Conservation (phyloP, 495 filamentous ascomycete genomes). For the Tuber calosporum region DNA sequence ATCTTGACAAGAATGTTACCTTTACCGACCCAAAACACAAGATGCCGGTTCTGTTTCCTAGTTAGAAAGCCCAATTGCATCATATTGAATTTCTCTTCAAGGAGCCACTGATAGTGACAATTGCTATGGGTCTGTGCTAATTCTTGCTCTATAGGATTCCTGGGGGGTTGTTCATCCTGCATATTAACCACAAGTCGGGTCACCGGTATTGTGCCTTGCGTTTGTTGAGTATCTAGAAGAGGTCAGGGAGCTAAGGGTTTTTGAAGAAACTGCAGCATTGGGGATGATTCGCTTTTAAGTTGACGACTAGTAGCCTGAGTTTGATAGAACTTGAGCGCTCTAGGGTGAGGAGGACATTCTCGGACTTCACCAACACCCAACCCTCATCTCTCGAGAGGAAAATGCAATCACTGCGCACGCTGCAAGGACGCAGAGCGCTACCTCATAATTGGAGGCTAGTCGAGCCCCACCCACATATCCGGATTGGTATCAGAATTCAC, state of each 20-base stretch:
- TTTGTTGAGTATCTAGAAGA: background rate
- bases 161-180: background rate
- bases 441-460: background rate
- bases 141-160: background rate
- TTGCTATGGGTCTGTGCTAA: background rate
- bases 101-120: background rate
- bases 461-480: background rate
- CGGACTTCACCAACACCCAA: background rate
- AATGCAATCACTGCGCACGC: background rate
- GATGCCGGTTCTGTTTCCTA: background rate
- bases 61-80: background rate
- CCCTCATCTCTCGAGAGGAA: background rate
- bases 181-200: background rate
- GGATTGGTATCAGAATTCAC: background rate
- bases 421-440: background rate
- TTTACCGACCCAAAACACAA: conserved; percentile 3
- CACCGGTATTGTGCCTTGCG: background rate
- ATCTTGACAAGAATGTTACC: background rate
- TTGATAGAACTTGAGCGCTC: background rate
- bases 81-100: background rate
- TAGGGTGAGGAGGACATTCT: background rate
- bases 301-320: background rate
- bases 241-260: background rate
- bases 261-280: background rate
- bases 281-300: background rate